A percentile compares a stretch with the other conserved stretches of the same genome.
These are phyloP conservation scores for Silene noctiflora DNA, from an alignment of 179 eudicot species.

Conservation along the genomic window DNA sequence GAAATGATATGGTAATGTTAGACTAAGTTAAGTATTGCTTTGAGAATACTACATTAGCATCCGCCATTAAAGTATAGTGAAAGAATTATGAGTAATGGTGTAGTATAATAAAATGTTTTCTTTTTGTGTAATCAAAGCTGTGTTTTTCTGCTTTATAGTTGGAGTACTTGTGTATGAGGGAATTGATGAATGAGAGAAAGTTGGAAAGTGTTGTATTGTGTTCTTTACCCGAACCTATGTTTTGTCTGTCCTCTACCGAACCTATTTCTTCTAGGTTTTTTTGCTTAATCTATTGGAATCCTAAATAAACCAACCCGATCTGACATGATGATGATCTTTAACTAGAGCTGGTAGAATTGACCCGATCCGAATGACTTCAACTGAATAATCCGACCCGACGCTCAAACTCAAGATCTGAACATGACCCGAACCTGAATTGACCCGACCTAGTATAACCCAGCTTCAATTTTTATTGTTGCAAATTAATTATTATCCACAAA, in stretches of 20 bases:
- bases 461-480: too few relatives aligned
- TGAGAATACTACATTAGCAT: conserved; percentile 33
- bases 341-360: too few relatives aligned
- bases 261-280: conserved; percentile 11
- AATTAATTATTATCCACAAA: too few relatives aligned
- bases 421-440: too few relatives aligned
- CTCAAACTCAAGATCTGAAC: too few relatives aligned
- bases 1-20: not conserved
- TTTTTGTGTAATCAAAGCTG: conserved; percentile 10
- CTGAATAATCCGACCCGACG: too few relatives aligned
- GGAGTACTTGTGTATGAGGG: conserved; percentile 2
- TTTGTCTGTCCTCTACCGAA: not conserved
- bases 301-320: too few relatives aligned
- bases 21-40: conserved; percentile 23
- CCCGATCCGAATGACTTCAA: too few relatives aligned
- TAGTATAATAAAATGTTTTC: not conserved
- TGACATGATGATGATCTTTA: too few relatives aligned
- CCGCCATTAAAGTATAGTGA: not conserved
- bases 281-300: not conserved
- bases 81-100: not conserved
- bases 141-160: conserved; percentile 18
- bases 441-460: too few relatives aligned
- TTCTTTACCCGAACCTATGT: not conserved
- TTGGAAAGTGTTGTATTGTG: conserved; percentile 3
- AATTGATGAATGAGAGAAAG: not conserved